Conservation (phyloP, 2,329 filamentous ascomycete genomes). For the Cadophora gregata region DNA sequence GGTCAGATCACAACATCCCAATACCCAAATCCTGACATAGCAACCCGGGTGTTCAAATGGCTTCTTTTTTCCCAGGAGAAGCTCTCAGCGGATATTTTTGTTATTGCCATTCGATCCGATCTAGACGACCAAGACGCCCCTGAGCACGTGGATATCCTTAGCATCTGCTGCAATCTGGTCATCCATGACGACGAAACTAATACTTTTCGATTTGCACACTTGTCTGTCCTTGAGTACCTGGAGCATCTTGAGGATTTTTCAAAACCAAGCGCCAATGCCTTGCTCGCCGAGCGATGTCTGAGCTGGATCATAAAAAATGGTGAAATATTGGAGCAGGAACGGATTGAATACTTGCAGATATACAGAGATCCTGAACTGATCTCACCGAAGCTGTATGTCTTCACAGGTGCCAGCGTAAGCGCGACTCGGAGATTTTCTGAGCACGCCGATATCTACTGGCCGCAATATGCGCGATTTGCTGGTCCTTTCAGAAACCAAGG, state of each 20-base stretch:
- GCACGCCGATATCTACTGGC: constrained; percentile 6
- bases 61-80: constrained; percentile 12
- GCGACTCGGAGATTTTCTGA: background rate
- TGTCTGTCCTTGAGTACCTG: constrained; percentile 29
- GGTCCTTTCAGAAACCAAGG: background rate
- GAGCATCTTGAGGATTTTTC: constrained; percentile 9
- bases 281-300: constrained; percentile 9
- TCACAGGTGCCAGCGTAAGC: background rate
- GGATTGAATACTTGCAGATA: background rate
- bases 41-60: constrained; percentile 14
- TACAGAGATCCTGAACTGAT: too few relatives aligned
- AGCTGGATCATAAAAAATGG: background rate
- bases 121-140: background rate
- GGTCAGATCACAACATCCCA: constrained; percentile 6
- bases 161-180: constrained; percentile 24
- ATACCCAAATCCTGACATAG: constrained; percentile 16
- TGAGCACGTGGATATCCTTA: constrained; percentile 11
- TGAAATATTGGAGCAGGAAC: background rate
- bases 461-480: background rate
- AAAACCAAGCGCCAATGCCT: background rate
- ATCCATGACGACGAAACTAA: background rate
- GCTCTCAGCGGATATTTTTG: constrained; percentile 1
- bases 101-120: constrained; percentile 7
- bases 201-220: constrained; percentile 25
- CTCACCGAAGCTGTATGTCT: too few relatives aligned